Base-by-base conservation (phyloP, 139 green algal genomes). In the Chlorella sp. region DNA sequence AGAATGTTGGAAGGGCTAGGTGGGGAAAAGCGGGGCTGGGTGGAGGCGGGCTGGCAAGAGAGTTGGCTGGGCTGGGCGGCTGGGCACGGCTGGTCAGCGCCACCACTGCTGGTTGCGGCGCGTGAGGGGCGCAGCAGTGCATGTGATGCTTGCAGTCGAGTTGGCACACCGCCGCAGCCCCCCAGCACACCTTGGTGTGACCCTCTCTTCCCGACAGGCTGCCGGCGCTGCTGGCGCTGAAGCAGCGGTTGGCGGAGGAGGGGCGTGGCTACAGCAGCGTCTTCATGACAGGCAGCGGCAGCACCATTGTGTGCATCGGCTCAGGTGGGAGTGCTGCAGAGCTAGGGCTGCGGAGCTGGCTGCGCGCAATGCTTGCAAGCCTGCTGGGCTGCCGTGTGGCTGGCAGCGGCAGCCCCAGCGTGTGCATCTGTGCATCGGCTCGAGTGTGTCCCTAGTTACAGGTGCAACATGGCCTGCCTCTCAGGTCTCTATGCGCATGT, bases 261-360 rank as follows among this genome's bases (percentile, higher is more conserved):
- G 90, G 84, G 22, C 54, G 76, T 26, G 68, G 46, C 32, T 98
- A 95, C 81, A 78, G 81, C 43, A 91, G 92, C 7, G 97, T 99
- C 32, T 99, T 99, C 88, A 99, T 99, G 96, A 98, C 95, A 17
- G 97, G 97, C 76, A 98, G 94, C 82, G 96, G 96, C 60, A 95
- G 89, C 76, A 98, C 96, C 1, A 95, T 99, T 20, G 96, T 99
- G 58, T 88, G 91, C 58, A 86, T 97, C 30, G 96, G 96, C 34
- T 89, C 83, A 9, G 77, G 77, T 73, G 77, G n/a, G n/a, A n/a
- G n/a, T n/a, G n/a, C n/a, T n/a, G n/a, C n/a, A n/a, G n/a, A n/a
- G n/a, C n/a, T n/a, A n/a, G n/a, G n/a, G n/a, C n/a, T n/a, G n/a
- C n/a, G n/a, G n/a, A n/a, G n/a, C n/a, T n/a, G n/a, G n/a, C n/a